phyloP scores from a whole-genome alignment of 2,329 filamentous ascomycete genomes.

The Aspergillus sp. region DNA sequence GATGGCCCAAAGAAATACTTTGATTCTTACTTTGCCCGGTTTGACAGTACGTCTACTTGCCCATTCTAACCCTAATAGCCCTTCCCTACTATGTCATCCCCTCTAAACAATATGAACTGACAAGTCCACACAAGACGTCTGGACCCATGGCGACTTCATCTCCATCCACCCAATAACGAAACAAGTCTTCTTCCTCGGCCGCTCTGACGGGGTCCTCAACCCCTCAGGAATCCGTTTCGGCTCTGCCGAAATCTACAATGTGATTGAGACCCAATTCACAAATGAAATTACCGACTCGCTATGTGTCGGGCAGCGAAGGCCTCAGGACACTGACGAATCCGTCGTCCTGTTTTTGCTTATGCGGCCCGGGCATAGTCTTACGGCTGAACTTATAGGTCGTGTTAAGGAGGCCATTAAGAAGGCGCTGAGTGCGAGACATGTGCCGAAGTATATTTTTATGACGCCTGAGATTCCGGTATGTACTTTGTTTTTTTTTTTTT shows the following conservation, averaged over 20 bases:
- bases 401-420: conserved; percentile 66
- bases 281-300: conserved; percentile 68
- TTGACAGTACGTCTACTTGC: conserved; percentile 39
- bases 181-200: conserved; percentile 42
- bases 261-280: conserved; percentile 61
- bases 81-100: neutral
- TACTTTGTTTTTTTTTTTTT: conserved; percentile 17
- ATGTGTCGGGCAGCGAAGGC: conserved; percentile 74
- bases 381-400: conserved; percentile 53
- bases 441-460: conserved; percentile 76
- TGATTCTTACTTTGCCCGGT: conserved; percentile 58
- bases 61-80: neutral
- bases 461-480: conserved; percentile 77
- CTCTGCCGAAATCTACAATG: conserved; percentile 75
- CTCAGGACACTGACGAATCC: conserved; percentile 57
- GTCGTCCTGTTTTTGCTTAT: conserved; percentile 62
- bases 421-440: conserved; percentile 70
- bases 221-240: conserved; percentile 80
- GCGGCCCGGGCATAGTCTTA: conserved; percentile 59
- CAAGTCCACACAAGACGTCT: conserved; percentile 24
- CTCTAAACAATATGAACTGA: neutral
- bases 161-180: conserved; percentile 67
- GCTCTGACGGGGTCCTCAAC: conserved; percentile 73
- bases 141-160: conserved; percentile 80
- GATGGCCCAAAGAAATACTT: conserved; percentile 57